Base-by-base conservation (phyloP, 2,329 filamentous ascomycete genomes). In the Penicillium sp. region DNA sequence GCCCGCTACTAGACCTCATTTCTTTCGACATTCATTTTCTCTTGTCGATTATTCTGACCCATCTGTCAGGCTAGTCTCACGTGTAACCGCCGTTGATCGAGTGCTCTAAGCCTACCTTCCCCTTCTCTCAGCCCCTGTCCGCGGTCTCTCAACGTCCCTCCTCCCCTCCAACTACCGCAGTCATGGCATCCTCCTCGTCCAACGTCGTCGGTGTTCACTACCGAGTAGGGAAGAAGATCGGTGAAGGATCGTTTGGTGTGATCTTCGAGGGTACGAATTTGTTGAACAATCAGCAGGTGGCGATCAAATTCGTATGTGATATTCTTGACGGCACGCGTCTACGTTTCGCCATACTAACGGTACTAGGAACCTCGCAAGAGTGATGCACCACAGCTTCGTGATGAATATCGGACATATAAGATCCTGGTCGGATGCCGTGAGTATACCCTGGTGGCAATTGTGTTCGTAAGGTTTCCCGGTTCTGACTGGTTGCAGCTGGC, bases 141-240 rank as follows among this genome's bases (percentile, higher is more conserved):
- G n/a, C n/a, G n/a, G n/a, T n/a, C n/a, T n/a, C n/a, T n/a, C n/a
- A n/a, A n/a, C n/a, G n/a, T n/a, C n/a, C n/a, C n/a, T n/a, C n/a
- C n/a, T n/a, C n/a, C n/a, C n/a, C n/a, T n/a, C n/a, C n/a, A n/a
- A n/a, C n/a, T n/a, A n/a, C 51, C 53, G 47, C 44, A 49, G 37
- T 43, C 45, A 93, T 93, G 88, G 83, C 88, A 52, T 90, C 87
- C 57, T 88, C 86, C 53, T 93, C 88, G 57, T 95, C 89, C 55
- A 97, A 97, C 74, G 93, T 98, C 61, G 93, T 97, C 65, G 93
- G 93, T 69, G 93, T 98, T 61, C 93, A 98, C 76, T 98, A 98
- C 74, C 82, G 93, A 59, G 93, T 98, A 59, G 93, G 93, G 64
- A 97, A 97, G 82, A 98, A 98, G 78, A 97, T 98, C 63, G 93